These are phyloP conservation scores for Rhizophora apiculata DNA, from an alignment of 345 rosid genomes.

Conservation along the genomic window DNA sequence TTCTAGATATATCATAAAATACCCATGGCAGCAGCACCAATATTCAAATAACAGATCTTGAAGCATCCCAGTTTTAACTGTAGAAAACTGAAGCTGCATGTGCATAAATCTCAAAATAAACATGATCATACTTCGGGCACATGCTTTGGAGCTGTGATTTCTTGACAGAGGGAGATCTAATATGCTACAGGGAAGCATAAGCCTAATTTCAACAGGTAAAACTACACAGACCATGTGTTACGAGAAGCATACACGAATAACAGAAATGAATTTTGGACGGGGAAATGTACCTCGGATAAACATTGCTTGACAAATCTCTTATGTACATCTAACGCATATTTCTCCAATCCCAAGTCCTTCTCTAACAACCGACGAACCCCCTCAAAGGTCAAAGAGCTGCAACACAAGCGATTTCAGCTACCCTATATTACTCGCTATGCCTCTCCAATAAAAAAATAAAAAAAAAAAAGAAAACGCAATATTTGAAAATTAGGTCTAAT, in stretches of 20 bases:
- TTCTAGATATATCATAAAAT: background rate
- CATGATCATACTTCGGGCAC: background rate
- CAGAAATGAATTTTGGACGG: too few relatives aligned
- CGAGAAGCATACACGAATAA: too few relatives aligned
- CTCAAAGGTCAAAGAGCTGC: constrained; percentile 73
- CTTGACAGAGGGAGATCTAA: background rate
- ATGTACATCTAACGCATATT: constrained; percentile 64
- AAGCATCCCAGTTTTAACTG: too few relatives aligned
- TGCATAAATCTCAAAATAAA: background rate
- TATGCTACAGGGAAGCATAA: background rate
- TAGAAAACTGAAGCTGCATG: too few relatives aligned
- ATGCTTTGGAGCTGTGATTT: background rate
- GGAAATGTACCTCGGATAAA: constrained; percentile 46
- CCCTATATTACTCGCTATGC: background rate
- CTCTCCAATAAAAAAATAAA: too few relatives aligned
- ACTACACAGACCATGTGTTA: too few relatives aligned
- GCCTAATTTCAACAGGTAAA: too few relatives aligned
- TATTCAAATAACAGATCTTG: background rate
- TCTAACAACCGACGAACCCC: constrained; percentile 82
- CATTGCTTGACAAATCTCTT: constrained; percentile 67
- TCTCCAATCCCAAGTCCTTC: constrained; percentile 70
- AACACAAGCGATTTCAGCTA: constrained; percentile 1
- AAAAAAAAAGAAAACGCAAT: too few relatives aligned
- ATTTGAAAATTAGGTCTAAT: too few relatives aligned
- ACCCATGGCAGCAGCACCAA: background rate